Conservation (phyloP, 495 filamentous ascomycete species). For the Pyrenula aspistea region DNA sequence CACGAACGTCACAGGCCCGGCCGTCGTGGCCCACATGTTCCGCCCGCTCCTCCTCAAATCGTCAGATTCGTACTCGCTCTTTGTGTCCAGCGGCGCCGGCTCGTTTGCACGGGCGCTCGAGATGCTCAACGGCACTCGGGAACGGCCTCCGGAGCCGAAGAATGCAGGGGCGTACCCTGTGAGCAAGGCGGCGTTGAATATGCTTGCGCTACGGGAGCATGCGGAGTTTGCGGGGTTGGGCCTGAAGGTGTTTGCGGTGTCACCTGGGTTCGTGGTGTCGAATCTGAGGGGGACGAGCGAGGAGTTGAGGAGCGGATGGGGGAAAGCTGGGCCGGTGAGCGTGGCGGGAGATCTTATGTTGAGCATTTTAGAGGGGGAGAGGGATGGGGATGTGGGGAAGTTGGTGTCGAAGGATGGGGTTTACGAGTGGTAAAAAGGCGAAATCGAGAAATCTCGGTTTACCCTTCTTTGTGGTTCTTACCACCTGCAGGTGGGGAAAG, state of each 20-base stretch:
- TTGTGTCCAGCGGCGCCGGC: constrained; percentile 11
- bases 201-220: constrained; percentile 9
- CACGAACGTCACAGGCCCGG: constrained; percentile 21
- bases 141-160: not conserved
- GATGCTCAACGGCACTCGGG: constrained; percentile 9
- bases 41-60: constrained; percentile 16
- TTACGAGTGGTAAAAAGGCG: constrained; percentile 9
- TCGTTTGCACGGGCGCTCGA: not conserved
- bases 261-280: constrained; percentile 14
- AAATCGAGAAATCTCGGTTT: no score
- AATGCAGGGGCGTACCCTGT: constrained; percentile 9
- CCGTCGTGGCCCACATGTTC: constrained; percentile 14
- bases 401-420: constrained; percentile 16
- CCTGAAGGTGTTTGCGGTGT: constrained; percentile 9
- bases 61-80: constrained; percentile 13
- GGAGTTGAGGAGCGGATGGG: constrained; percentile 7
- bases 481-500: no score
- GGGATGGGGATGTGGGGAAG: constrained; percentile 15
- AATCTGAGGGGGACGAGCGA: constrained; percentile 18
- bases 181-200: constrained; percentile 16
- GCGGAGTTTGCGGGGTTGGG: constrained; percentile 6
- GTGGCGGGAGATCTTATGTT: constrained; percentile 13
- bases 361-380: constrained; percentile 16
- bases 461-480: no score
- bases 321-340: constrained; percentile 13